Evolutionary conservation across 108 stramenopile species (phyloP).

Genomic region (Pinguiococcus pyrenoidosus): DNA sequence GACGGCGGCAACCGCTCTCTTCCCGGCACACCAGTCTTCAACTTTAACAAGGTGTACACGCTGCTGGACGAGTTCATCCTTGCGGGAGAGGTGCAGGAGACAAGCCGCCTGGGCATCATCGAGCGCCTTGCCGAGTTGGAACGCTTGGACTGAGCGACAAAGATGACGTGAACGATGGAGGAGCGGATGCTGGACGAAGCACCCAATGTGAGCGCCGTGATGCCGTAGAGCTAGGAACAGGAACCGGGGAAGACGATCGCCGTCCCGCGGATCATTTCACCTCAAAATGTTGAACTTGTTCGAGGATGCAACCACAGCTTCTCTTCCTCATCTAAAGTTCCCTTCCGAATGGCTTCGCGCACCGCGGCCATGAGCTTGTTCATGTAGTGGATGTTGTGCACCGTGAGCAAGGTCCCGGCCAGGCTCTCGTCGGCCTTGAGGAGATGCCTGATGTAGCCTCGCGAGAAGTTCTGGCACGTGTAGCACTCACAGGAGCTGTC

Average conservation of each 20-base stretch:
- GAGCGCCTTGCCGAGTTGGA: constrained; percentile 35
- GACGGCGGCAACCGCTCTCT: neutral
- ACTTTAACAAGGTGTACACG: constrained; percentile 72
- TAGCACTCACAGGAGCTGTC: constrained; percentile 22
- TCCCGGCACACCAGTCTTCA: constrained; percentile 84
- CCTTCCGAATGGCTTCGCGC: constrained; percentile 9
- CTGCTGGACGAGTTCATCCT: constrained; percentile 88
- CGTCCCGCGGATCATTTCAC: too few relatives aligned
- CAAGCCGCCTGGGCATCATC: constrained; percentile 36
- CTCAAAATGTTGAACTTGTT: too few relatives aligned
- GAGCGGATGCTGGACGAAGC: too few relatives aligned
- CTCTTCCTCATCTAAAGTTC: constrained; percentile 21
- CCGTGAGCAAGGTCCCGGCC: constrained; percentile 21
- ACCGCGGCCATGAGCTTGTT: constrained; percentile 24
- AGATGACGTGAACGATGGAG: too few relatives aligned
- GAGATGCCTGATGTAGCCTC: constrained; percentile 27
- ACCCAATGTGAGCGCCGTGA: too few relatives aligned
- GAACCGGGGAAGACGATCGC: too few relatives aligned
- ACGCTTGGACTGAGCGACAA: constrained; percentile 34
- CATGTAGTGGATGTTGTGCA: constrained; percentile 31
- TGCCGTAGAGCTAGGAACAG: too few relatives aligned
- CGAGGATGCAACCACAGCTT: constrained; percentile 10
- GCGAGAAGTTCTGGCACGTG: constrained; percentile 28
- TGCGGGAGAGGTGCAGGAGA: constrained; percentile 57
- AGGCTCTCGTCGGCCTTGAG: constrained; percentile 20